A percentile compares a stretch with the other conserved stretches of the same genome.
phyloP scores from a whole-genome alignment of 1,284 basidiomycete genomes.

The Microbotryum violaceum region DNA sequence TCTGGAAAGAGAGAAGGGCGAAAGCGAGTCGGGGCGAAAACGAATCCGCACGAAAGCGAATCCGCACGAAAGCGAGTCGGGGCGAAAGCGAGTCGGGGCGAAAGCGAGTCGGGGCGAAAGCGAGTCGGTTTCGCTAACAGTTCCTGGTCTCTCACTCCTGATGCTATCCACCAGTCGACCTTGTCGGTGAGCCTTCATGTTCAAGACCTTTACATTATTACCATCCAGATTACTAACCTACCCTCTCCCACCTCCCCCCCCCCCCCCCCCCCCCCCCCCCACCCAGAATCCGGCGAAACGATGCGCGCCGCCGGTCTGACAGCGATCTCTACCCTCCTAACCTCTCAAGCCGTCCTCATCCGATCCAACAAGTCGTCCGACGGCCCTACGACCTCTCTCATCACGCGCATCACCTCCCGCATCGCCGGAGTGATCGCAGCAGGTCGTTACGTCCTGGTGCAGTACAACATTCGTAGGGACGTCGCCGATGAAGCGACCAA shows the following conservation, averaged over 20 bases:
- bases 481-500: constrained; percentile 56
- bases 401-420: constrained; percentile 73
- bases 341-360: constrained; percentile 91
- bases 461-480: constrained; percentile 77
- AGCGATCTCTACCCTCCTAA: constrained; percentile 79
- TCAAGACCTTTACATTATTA: not conserved
- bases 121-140: not conserved
- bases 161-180: constrained; percentile 56
- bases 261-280: too few species aligned
- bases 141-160: not conserved
- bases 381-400: constrained; percentile 51
- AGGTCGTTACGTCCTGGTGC: constrained; percentile 74
- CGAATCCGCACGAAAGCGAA: too few species aligned
- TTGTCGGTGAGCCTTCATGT: constrained; percentile 60
- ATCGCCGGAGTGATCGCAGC: constrained; percentile 92
- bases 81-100: too few species aligned
- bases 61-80: too few species aligned
- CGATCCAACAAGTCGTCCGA: constrained; percentile 57
- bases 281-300: constrained; percentile 96
- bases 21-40: not conserved
- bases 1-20: not conserved
- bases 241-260: not conserved
- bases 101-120: too few species aligned
- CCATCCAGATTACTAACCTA: not conserved
- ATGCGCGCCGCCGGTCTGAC: constrained; percentile 97